Evolutionary conservation across 345 rosid genomes (phyloP), one percentile per base, ranked within the genome.

Genomic region (Euphorbia pulcherrima): DNA sequence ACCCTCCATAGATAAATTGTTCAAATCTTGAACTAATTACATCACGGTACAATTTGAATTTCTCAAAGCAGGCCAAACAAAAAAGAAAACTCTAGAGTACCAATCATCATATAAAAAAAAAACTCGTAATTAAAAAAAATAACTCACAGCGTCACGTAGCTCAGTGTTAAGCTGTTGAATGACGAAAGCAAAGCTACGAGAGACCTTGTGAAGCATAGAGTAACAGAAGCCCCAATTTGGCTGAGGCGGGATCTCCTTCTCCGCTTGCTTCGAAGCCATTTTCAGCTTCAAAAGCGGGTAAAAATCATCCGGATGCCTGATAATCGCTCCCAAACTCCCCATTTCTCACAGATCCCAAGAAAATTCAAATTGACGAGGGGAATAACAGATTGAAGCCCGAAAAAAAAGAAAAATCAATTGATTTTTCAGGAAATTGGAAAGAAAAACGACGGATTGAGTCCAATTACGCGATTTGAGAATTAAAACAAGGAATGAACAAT

Each of bases 171-270:
- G 92, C 84, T 94, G 99, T 74, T 92, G 99, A 62, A 94, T 90
- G 48, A 92, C 97, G 72, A 92, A 84, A 54, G 78, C 86, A 56
- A 94, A 94, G 84, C 96, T 89, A 2, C 96, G 86, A 73, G 97
- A 92, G 41, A 94, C 97, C 78, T 90, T 92, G 65, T 81, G 93
- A 60, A 94, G 96, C 96, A 92, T 89, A 3, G 92, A 70, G 73
- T 92, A 94, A 76, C 96, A 92, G 75, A 89, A 94, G 8, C 71
- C 92, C 99, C 97, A 89, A 78, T 88, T 97, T 62, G 97, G 93
- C 74, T 88, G 83, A 3, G 77, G 77, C 5, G 97, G 97, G 87
- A 92, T 94, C 88, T 92, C 97, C 82, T 87, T 92, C 85, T 78
- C 89, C 0, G 97, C 97, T n/a, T 82, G 48, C 39, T 79, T 82